Base-by-base conservation (phyloP, 495 filamentous ascomycete genomes). In the Hypoxylon subgilvum region DNA sequence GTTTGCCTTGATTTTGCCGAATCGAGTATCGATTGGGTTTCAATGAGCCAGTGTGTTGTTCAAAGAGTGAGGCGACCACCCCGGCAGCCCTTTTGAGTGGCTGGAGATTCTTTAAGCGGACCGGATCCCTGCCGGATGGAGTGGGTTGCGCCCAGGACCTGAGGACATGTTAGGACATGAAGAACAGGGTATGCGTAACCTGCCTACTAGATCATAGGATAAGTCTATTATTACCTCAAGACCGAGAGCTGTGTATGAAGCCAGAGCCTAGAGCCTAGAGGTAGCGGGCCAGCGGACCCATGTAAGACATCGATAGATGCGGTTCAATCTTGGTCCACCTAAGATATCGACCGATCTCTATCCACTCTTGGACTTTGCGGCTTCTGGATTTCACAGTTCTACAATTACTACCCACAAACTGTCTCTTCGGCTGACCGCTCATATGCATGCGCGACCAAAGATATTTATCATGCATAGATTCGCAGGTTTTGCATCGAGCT, bases 41-140 rank as follows among this genome's bases (percentile, higher is more conserved):
- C 48, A 35, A 63, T 63, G 65, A 49, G 65, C 68, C 67, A 66
- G 46, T 70, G 67, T 46, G 65, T 66, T 70, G 60, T 65, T 55
- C 25, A 41, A n/a, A 68, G 52, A 68, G 61, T 70, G 67, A 68
- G 65, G 67, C 67, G 67, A 51, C 39, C 50, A 52, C 46, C 43
- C 60, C 52, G 35, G 56, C 54, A 42, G 47, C 38, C 55, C 52
- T n/a, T 55, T 61, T 57, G 65, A 70, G 51, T 70, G 67, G 67
- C 58, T 66, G 36, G 52, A 48, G 52, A 63, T 61, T 63, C 46
- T 46, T 53, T 52, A 41, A 43, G 40, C 47, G 57, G 57, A 25
- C 35, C 35, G 42, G 41, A 52, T 57, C 63, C 64, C 61, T 68
- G 61, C 28, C 51, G 53, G 53, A 50, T 45, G 32, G 39, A 42